Evolutionary conservation across 768 basidiomycete species (phyloP).

Genomic region (Holtermanniella nyarrowii): DNA sequence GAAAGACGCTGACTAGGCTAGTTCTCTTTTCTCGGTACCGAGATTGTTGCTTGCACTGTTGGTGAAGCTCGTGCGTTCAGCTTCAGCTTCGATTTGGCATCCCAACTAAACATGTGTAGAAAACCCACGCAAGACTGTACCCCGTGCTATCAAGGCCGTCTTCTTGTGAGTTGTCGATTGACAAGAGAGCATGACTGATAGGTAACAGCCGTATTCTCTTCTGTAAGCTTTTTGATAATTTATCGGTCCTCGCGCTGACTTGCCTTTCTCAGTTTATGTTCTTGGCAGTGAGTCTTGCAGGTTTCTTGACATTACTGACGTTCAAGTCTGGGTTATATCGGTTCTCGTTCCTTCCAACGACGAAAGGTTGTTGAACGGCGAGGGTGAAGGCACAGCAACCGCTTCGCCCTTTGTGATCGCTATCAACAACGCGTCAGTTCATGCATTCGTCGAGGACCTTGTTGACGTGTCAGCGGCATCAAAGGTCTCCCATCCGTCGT

Average conservation of each 20-base stretch:
- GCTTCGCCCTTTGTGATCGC: conserved; percentile 42
- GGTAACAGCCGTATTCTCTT: background rate
- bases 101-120: conserved; percentile 29
- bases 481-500: conserved; percentile 37
- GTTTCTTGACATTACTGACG: background rate
- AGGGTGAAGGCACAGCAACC: conserved; percentile 22
- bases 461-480: conserved; percentile 31
- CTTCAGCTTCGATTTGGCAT: background rate
- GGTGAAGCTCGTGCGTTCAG: conserved; percentile 3
- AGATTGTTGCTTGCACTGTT: conserved; percentile 30
- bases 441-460: background rate
- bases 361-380: conserved; percentile 23
- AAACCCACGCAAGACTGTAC: conserved; percentile 36
- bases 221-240: too few species aligned
- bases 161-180: conserved; percentile 20
- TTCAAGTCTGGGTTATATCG: conserved; percentile 26
- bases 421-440: conserved; percentile 28
- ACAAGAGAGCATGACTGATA: too few species aligned
- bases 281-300: background rate
- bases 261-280: background rate
- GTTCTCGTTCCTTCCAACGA: conserved; percentile 37
- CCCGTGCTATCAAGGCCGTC: conserved; percentile 37
- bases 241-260: too few species aligned
- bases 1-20: background rate
- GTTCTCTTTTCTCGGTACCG: conserved; percentile 30